Base-by-base conservation (phyloP, 306 rosid species). In the Pyrus bretschneideri region DNA sequence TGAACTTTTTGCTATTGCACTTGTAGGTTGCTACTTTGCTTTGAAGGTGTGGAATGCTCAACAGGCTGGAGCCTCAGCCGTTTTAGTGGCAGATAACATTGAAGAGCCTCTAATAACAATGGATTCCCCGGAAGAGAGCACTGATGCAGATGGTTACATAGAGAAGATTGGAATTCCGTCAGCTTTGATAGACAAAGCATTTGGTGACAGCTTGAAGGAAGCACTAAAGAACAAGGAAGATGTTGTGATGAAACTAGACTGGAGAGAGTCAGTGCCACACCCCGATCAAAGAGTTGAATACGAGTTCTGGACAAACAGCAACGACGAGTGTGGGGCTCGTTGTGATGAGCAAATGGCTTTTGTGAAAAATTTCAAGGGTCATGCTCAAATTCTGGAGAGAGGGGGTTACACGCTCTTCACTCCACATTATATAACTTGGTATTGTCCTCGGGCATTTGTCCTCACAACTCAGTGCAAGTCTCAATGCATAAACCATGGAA, bases 221-320 rank as follows among this genome's bases (percentile, higher is more conserved):
- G 82, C 89, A 31, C n/a, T 88, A 40, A 78, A 75, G n/a, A 86
- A 74, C 57, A 60, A 73, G 1, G 90, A 88, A 10, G 89, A 87
- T 11, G 90, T 95, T 59, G 33, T 87, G 80, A 65, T 95, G 4
- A 83, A 88, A 80, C 78, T 95, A 31, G 99, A 95, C 57, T 95
- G 99, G 99, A 81, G 96, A 55, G 97, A 95, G 81, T 88, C 97
- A 5, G 78, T 95, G 63, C 99, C 97, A 29, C 92, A 90, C 77
- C 97, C 99, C 2, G 99, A 95, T 69, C 60, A 80, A 40, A 84
- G 96, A 67, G 99, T 95, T 14, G 99, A 92, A 87, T 95, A 92
- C 25, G 97, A 95, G 85, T 88, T 95, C 64, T 95, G 99, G 99
- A 95, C 99, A 8, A 95, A 95, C 83, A 92, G 97, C 88, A 95